Evolutionary conservation across 805 yeast species (phyloP).

Genomic region (Saccharomycopsis synnaedendra): DNA sequence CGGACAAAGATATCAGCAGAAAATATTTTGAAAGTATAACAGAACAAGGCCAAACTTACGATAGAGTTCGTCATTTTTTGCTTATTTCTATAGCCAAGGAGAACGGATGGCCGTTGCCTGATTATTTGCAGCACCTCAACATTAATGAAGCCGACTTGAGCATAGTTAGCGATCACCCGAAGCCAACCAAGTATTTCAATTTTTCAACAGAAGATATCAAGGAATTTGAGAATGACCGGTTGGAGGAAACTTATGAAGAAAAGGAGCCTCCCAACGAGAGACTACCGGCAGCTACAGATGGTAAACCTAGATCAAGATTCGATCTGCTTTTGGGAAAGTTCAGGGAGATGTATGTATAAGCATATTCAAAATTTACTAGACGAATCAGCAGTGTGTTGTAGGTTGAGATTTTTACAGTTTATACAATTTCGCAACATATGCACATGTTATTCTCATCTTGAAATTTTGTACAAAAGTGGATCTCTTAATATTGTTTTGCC

Average conservation of each 20-base stretch:
- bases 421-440: too few species aligned
- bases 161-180: background rate
- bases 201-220: slow-evolving; percentile 4
- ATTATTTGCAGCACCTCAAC: slow-evolving; percentile 2
- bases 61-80: slow-evolving; percentile 19
- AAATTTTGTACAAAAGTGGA: too few species aligned
- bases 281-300: background rate
- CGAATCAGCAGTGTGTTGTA: too few species aligned
- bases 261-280: background rate
- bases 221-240: slow-evolving; percentile 13
- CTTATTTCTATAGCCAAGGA: slow-evolving; percentile 11
- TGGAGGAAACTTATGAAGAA: slow-evolving; percentile 1
- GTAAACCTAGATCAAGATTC: too few species aligned
- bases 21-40: slow-evolving; percentile 3
- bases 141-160: background rate
- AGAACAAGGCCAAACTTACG: slow-evolving; percentile 22
- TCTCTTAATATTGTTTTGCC: too few species aligned
- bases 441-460: too few species aligned
- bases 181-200: background rate
- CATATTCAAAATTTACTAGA: too few species aligned
- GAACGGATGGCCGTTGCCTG: slow-evolving; percentile 13
- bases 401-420: too few species aligned
- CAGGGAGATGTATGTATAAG: too few species aligned
- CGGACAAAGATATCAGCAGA: background rate
- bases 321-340: too few species aligned